Conservation (phyloP, 148 eudicot species). For the Nepenthes mirabilis region DNA sequence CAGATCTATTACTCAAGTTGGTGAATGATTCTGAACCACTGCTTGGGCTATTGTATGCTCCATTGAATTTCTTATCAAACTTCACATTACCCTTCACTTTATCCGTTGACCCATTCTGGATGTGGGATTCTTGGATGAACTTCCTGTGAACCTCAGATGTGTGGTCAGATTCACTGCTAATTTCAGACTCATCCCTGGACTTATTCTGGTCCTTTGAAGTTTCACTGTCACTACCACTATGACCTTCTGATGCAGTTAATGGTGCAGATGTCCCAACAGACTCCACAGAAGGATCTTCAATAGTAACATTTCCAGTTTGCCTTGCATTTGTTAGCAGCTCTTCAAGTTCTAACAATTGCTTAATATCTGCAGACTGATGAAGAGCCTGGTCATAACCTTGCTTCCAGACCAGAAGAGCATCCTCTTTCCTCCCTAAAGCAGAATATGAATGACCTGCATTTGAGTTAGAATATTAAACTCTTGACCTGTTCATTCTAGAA, state of each 20-base stretch:
- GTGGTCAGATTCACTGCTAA: slow-evolving; percentile 26
- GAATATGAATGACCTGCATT: slow-evolving; percentile 71
- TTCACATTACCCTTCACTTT: slow-evolving; percentile 24
- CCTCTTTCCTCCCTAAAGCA: slow-evolving; percentile 74
- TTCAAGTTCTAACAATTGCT: slow-evolving; percentile 81
- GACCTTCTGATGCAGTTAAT: slow-evolving; percentile 22
- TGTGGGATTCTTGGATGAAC: slow-evolving; percentile 13
- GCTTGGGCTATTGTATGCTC: slow-evolving; percentile 17
- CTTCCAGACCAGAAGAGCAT: slow-evolving; percentile 74
- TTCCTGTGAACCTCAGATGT: slow-evolving; percentile 20
- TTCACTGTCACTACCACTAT: slow-evolving; percentile 29
- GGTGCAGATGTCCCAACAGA: slow-evolving; percentile 24
- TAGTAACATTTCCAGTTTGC: slow-evolving; percentile 19
- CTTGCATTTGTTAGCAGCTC: slow-evolving; percentile 50
- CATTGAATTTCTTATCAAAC: slow-evolving; percentile 28
- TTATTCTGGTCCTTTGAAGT: slow-evolving; percentile 20
- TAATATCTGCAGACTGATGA: slow-evolving; percentile 64
- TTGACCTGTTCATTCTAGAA: neutral
- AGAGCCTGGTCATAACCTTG: slow-evolving; percentile 80
- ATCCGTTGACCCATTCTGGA: slow-evolving; percentile 24
- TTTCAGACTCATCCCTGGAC: slow-evolving; percentile 26
- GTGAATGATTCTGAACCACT: slow-evolving; percentile 32
- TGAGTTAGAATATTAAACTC: slow-evolving; percentile 1
- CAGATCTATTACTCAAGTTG: slow-evolving; percentile 37
- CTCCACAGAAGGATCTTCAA: slow-evolving; percentile 23